Conservation (phyloP, 805 yeast genomes). For the Ogataea nakhonphanomensis region DNA sequence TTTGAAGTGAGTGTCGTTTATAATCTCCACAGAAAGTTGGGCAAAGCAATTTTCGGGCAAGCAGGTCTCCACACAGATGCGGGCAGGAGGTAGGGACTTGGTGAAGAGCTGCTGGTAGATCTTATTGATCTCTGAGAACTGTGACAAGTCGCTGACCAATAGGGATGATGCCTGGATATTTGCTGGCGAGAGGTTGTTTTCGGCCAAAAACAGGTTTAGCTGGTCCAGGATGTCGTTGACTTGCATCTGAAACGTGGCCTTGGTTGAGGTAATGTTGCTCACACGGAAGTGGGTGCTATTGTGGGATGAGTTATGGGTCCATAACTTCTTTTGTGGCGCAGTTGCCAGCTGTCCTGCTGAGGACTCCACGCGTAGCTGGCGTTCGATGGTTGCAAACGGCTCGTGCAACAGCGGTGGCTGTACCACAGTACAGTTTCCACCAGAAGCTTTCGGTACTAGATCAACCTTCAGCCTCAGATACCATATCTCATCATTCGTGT, state of each 20-base stretch:
- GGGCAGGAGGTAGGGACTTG: conserved; percentile 75
- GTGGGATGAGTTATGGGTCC: conserved; percentile 11
- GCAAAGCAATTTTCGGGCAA: conserved; percentile 38
- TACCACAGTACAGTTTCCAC: conserved; percentile 10
- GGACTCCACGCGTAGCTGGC: background rate
- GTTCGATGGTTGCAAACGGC: conserved; percentile 32
- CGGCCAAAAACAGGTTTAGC: conserved; percentile 34
- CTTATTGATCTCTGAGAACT: conserved; percentile 59
- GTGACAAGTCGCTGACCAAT: conserved; percentile 58
- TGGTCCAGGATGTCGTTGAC: conserved; percentile 46
- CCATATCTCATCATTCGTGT: conserved; percentile 65
- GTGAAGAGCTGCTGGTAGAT: conserved; percentile 57
- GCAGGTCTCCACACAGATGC: conserved; percentile 74
- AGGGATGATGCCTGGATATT: conserved; percentile 60
- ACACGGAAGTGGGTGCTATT: conserved; percentile 36
- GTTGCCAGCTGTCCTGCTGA: background rate
- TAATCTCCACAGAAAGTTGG: conserved; percentile 60
- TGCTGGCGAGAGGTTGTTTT: conserved; percentile 35
- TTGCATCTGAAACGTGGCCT: conserved; percentile 40
- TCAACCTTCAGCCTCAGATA: conserved; percentile 58
- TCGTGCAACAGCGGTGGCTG: conserved; percentile 41
- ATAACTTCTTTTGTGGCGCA: background rate
- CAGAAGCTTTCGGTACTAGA: conserved; percentile 33
- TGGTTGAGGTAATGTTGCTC: conserved; percentile 40
- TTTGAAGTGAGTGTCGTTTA: conserved; percentile 38